Base-by-base conservation (phyloP, 257 asterid species). In the Solanum okadae region DNA sequence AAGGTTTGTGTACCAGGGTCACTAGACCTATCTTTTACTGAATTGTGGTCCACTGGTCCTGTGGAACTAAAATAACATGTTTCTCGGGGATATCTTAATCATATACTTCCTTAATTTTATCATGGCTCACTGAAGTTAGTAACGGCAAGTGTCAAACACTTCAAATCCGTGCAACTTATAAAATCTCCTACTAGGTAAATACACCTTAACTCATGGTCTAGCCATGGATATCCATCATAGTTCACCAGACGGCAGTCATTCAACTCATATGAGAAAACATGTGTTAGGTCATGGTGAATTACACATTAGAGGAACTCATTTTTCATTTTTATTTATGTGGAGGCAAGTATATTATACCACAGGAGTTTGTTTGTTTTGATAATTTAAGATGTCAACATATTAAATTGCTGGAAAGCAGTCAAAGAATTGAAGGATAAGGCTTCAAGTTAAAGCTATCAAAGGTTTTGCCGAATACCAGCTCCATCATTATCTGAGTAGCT, bases 401-500 rank as follows among this genome's bases (percentile, higher is more conserved):
- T 29, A 29, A 82, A 49, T 49, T 49, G 86, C 40, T 82, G 68
- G 42, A 81, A 81, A 81, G 7, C 70, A 29, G 5, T 27, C 34
- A 44, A 77, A 42, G 85, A 79, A 44, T 79, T 27, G 85, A 44
- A 79, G 40, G 37, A 49, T 49, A 29, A 81, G 29, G 86, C 68
- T 29, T 29, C 86, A 49, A 82, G 42, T 27, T 31, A 82, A 82
- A 82, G 31, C 29, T 82, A 49, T 82, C 44, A 49, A 49, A 82
- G 44, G 70, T 5, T 82, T 29, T 82, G 70, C 27, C 22, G 13
- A 35, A 49, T 71, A 90, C 92, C 92, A 14, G 90, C 76, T 85
- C 72, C 91, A 49, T 86, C 87, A 89, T 42, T 86, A 34, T 88
- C 77, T 18, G 92, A 67, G 81, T 84, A 88, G 90, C 87, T 88